These are phyloP conservation scores for Hymenochaete sp. DNA, from an alignment of 1,284 basidiomycete genomes.

Conservation along the genomic window DNA sequence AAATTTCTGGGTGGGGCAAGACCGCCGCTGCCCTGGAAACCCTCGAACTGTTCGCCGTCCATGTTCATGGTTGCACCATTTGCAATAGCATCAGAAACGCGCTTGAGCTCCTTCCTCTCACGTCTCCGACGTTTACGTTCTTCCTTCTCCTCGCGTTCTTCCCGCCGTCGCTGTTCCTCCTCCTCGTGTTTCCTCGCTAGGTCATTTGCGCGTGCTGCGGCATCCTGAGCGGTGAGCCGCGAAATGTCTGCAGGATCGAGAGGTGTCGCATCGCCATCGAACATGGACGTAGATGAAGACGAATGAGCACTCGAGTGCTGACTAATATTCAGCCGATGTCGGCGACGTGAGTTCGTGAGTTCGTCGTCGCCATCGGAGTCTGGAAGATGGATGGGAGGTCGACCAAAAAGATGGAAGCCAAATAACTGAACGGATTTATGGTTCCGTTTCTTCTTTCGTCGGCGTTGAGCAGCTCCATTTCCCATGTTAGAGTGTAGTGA, in stretches of 20 bases:
- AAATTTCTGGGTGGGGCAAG: conserved; percentile 20
- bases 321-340: background rate
- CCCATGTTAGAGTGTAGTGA: conserved; percentile 61
- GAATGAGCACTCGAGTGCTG: conserved; percentile 18
- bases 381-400: conserved; percentile 45
- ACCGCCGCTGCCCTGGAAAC: conserved; percentile 37
- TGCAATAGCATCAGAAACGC: conserved; percentile 32
- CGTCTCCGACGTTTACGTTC: conserved; percentile 37
- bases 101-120: conserved; percentile 40
- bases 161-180: conserved; percentile 18
- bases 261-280: conserved; percentile 60
- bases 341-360: conserved; percentile 15
- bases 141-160: conserved; percentile 36
- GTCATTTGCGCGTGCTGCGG: conserved; percentile 26
- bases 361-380: conserved; percentile 40
- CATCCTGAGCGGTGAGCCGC: conserved; percentile 32
- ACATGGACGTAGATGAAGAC: conserved; percentile 40
- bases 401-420: conserved; percentile 57
- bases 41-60: conserved; percentile 40
- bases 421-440: conserved; percentile 43
- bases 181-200: conserved; percentile 19
- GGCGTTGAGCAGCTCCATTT: conserved; percentile 26
- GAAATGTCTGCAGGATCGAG: conserved; percentile 48
- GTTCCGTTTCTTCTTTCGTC: conserved; percentile 26
- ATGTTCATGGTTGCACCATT: conserved; percentile 28